A percentile compares a stretch with the other conserved stretches of the same genome.
These are phyloP conservation scores for Calocera viscosa DNA, from an alignment of 768 basidiomycete species.

Conservation along the genomic window DNA sequence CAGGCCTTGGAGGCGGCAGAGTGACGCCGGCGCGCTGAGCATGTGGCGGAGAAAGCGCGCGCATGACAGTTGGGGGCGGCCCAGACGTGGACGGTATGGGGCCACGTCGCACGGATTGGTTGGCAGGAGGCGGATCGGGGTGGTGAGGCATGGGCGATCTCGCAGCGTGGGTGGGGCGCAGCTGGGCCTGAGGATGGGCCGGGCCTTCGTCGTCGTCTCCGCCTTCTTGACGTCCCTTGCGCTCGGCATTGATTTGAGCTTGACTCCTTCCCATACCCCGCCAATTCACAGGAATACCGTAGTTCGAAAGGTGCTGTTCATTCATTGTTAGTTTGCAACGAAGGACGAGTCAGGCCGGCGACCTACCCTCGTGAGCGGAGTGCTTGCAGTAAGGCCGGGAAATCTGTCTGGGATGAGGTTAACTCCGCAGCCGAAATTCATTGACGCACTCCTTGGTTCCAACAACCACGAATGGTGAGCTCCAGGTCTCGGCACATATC, in stretches of 20 bases:
- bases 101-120: neutral
- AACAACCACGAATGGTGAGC: slow-evolving; percentile 50
- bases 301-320: slow-evolving; percentile 33
- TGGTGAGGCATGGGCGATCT: neutral
- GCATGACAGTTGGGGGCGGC: too few relatives aligned
- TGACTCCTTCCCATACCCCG: slow-evolving; percentile 42
- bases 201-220: neutral
- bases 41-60: too few relatives aligned
- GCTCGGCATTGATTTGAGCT: neutral
- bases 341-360: neutral
- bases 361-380: slow-evolving; percentile 51
- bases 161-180: neutral
- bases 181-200: neutral
- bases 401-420: slow-evolving; percentile 27
- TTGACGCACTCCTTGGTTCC: slow-evolving; percentile 44
- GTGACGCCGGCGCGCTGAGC: neutral
- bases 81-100: too few relatives aligned
- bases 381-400: slow-evolving; percentile 53
- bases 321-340: neutral
- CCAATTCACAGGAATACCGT: slow-evolving; percentile 47
- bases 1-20: neutral
- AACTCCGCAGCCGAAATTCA: neutral
- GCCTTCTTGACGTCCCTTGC: neutral
- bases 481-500: slow-evolving; percentile 53
- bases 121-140: neutral